Base-by-base conservation (phyloP, 208 protist species). In the Leishmania tropica region DNA sequence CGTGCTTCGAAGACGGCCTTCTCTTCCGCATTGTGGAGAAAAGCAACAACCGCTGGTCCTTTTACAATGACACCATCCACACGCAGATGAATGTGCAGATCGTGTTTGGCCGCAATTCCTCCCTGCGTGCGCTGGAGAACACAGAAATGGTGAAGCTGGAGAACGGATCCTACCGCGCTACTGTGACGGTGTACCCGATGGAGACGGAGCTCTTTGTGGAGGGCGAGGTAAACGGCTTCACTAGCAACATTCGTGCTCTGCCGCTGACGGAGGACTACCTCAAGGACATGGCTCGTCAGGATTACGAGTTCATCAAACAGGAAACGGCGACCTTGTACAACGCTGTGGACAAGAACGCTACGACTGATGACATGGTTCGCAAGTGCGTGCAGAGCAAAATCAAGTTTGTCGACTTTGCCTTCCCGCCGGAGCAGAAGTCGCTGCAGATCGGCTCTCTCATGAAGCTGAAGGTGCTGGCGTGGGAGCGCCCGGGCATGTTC, bases 1-100 rank as follows among this genome's bases (percentile, higher is more conserved):
- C 87, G 48, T 94, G 87, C 89, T 97, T 95, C 79, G 88, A 92
- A 31, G 80, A 89, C 28, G 91, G 93, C 10, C 84, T 95, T 58
- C 85, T 97, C n/a, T 96, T 88, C 84, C 91, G 91, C 60, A 92
- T 96, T 75, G 78, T 93, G 5, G 85, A 95, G 72, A 85, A 84
- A 54, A 81, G 75, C 65, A 93, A 85, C 60, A 88, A 89, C 40
- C 89, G 89, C 73, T 97, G 94, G 90, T 94, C 89, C 48, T 97
- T 97, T 64, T 97, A 97, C 88, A 97, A 97, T 75, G 92, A 95
- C 84, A 92, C 91, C 2, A 70, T 77, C 45, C 89, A 93, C 79
- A 93, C 75, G 28, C 79, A 96, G 82, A 97, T 97, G 91, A 89
- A 79, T 24, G 90, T 97, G 67, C 78, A 93, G 83, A 92, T 95